Conservation (phyloP, 1,284 basidiomycete genomes). For the Sanghuangporus sanghuang region DNA sequence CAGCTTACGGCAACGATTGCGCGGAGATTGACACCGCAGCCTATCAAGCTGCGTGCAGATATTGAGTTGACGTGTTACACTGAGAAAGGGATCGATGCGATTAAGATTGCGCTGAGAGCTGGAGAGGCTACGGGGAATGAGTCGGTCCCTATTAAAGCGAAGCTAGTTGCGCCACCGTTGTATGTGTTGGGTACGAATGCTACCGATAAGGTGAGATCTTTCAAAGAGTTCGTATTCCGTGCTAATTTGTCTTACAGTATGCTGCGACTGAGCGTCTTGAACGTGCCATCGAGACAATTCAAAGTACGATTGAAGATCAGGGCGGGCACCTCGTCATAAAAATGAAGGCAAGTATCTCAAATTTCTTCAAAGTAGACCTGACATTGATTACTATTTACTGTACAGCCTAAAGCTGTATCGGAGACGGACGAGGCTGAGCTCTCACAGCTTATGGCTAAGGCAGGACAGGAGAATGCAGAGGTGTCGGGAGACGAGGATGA, state of each 20-base stretch:
- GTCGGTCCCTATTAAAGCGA: conserved; percentile 94
- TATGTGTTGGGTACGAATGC: conserved; percentile 96
- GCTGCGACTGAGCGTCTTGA: conserved; percentile 93
- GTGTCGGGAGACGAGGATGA: conserved; percentile 93
- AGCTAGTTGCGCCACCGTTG: conserved; percentile 92
- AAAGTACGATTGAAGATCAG: conserved; percentile 75
- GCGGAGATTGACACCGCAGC: conserved; percentile 93
- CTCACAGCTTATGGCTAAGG: conserved; percentile 91
- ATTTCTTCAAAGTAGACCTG: neutral
- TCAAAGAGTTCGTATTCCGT: neutral
- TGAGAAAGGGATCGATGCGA: conserved; percentile 96
- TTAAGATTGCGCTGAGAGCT: conserved; percentile 86
- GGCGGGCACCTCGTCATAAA: conserved; percentile 89
- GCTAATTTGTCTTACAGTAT: conserved; percentile 36
- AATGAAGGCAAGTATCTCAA: conserved; percentile 74
- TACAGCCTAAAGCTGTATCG: conserved; percentile 91
- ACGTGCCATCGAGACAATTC: conserved; percentile 89
- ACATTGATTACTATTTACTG: neutral
- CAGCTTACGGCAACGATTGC: conserved; percentile 87
- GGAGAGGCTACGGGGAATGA: conserved; percentile 88
- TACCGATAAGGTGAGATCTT: conserved; percentile 77
- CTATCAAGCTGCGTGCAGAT: conserved; percentile 98
- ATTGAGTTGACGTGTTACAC: conserved; percentile 97
- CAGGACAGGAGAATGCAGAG: conserved; percentile 87
- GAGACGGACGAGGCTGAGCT: conserved; percentile 95